Evolutionary conservation across 2,329 filamentous ascomycete species (phyloP), one percentile per base, ranked within the genome.

Genomic region (Exophiala sp.): DNA sequence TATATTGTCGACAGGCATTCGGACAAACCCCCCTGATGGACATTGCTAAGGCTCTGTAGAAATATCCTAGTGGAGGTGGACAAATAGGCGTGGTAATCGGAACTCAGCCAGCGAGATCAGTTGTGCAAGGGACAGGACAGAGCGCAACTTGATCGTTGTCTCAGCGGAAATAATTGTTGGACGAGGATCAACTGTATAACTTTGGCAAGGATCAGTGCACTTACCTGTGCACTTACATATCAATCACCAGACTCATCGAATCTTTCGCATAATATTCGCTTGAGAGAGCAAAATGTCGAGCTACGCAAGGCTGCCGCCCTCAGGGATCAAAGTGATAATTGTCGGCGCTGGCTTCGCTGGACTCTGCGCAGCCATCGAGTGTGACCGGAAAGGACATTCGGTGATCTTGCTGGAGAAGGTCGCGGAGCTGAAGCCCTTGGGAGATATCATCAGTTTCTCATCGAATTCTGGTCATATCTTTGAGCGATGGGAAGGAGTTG

Each of bases 301-400:
- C 23, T 57, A 48, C 44, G 35, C 51, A 23, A 54, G 48, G 48
- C 46, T 57, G 4, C 59, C 66, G 8, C 58, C 66, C 2, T 68
- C 69, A n/a, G 70, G 70, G 46, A 70, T 76, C 60, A 68, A 67
- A 32, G 71, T 79, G 23, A 64, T 78, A 24, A 72, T 79, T 42
- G 73, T 79, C 4, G 77, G 77, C 69, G 50, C 63, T 29, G 65
- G 65, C 2, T 65, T 67, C 35, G 65, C 62, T 13, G 65, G 65
- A 3, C 56, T 67, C 9, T 62, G 64, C 24, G 65, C 65, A 3
- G 65, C 65, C 6, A 65, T 67, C 22, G 64, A 62, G 55, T 62
- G 58, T 44, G 44, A 60, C 42, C 56, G 58, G 27, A 61, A 58
- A 43, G 55, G 55, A 5, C 60, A 62, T 35, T 48, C 50, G 18